A percentile compares a stretch with the other conserved stretches of the same genome.
These are phyloP conservation scores for Hymenoscyphus linearis DNA, from an alignment of 2,329 filamentous ascomycete species.

Conservation along the genomic window DNA sequence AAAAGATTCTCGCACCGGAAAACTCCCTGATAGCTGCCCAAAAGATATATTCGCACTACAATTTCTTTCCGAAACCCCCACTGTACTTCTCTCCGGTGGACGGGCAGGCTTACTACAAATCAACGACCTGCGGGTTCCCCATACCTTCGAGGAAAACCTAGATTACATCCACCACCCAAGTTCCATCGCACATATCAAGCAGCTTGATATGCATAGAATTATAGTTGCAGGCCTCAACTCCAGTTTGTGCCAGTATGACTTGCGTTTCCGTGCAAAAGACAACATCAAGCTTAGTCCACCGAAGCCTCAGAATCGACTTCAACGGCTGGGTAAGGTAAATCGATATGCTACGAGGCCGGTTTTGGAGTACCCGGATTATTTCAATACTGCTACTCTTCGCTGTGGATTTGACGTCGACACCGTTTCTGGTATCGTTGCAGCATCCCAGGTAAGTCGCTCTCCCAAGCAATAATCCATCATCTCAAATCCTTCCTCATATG, in stretches of 20 bases:
- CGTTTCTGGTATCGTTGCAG: constrained; percentile 46
- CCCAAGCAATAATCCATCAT: not conserved
- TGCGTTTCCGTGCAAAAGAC: constrained; percentile 38
- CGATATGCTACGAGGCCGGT: constrained; percentile 33
- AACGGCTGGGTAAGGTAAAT: not conserved
- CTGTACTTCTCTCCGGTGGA: constrained; percentile 47
- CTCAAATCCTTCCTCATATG: not conserved
- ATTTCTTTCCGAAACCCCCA: constrained; percentile 40
- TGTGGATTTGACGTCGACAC: constrained; percentile 48
- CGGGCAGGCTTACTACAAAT: constrained; percentile 40
- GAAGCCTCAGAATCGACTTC: not conserved
- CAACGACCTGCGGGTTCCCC: constrained; percentile 31
- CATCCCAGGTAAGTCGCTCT: constrained; percentile 31
- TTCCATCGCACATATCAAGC: constrained; percentile 44
- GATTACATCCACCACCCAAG: constrained; percentile 33
- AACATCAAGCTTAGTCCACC: not conserved
- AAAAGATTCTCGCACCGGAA: constrained; percentile 15
- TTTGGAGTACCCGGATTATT: constrained; percentile 45
- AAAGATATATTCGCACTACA: constrained; percentile 44
- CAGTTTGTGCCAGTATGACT: constrained; percentile 51
- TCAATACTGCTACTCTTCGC: constrained; percentile 43
- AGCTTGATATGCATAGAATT: constrained; percentile 44
- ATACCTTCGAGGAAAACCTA: constrained; percentile 13
- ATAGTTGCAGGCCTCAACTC: constrained; percentile 47
- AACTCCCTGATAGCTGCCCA: constrained; percentile 19